phyloP scores from a whole-genome alignment of 352 stramenopile species.

The Elongisporangium senticosum region DNA sequence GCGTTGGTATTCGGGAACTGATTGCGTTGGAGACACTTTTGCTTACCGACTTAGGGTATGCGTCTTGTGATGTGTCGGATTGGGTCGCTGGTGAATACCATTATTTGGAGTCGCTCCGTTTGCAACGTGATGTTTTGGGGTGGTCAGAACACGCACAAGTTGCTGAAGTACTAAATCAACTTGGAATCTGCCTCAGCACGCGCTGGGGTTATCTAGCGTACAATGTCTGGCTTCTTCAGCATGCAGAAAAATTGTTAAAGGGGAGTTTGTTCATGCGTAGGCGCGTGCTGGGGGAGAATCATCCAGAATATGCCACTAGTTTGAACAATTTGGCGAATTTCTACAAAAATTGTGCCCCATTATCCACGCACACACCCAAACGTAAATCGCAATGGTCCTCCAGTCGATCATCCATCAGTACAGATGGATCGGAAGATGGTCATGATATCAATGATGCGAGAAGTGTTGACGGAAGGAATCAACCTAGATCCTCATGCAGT shows the following conservation, averaged over 20 bases:
- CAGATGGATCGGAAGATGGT: constrained; percentile 13
- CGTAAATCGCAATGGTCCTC: constrained; percentile 9
- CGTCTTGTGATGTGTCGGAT: constrained; percentile 70
- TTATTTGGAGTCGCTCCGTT: constrained; percentile 66
- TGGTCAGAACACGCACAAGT: constrained; percentile 75
- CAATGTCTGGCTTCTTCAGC: constrained; percentile 73
- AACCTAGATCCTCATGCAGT: not conserved
- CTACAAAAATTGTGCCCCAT: constrained; percentile 61
- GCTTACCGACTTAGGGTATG: constrained; percentile 71
- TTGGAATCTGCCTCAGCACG: constrained; percentile 75
- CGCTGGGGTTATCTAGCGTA: constrained; percentile 62
- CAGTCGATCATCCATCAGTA: constrained; percentile 4
- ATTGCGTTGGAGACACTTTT: constrained; percentile 69
- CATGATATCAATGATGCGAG: not conserved
- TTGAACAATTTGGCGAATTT: constrained; percentile 85
- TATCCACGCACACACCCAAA: constrained; percentile 1
- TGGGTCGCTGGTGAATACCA: constrained; percentile 73
- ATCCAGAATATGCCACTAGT: constrained; percentile 77
- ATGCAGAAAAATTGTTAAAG: constrained; percentile 67
- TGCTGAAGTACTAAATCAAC: constrained; percentile 73
- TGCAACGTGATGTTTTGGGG: constrained; percentile 73
- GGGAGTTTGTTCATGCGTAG: constrained; percentile 62
- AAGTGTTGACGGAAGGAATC: not conserved
- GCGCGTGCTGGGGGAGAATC: constrained; percentile 62
- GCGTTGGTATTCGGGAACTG: constrained; percentile 68